Conservation (phyloP, 2,329 filamentous ascomycete species). For the Parastagonospora nodorum region DNA sequence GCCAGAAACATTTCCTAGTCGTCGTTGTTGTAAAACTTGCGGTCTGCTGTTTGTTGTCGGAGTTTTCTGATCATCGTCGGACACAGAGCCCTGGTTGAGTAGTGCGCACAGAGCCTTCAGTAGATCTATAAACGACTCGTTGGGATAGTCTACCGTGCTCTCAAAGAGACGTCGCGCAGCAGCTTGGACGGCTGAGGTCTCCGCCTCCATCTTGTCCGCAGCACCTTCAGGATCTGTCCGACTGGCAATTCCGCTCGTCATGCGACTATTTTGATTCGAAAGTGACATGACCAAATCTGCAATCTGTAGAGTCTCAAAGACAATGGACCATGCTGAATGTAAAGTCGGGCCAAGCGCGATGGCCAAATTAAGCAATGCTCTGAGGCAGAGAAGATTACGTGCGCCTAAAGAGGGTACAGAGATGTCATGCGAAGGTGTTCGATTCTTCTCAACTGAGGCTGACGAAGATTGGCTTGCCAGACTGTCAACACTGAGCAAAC, state of each 20-base stretch:
- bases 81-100: slow-evolving; percentile 51
- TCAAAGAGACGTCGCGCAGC: slow-evolving; percentile 87
- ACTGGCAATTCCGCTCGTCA: neutral
- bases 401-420: slow-evolving; percentile 69
- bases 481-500: slow-evolving; percentile 74
- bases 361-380: slow-evolving; percentile 91
- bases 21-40: slow-evolving; percentile 43
- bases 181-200: slow-evolving; percentile 86
- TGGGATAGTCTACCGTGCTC: slow-evolving; percentile 89
- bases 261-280: slow-evolving; percentile 30
- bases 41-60: slow-evolving; percentile 28
- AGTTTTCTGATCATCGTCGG: slow-evolving; percentile 30
- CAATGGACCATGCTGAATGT: slow-evolving; percentile 82
- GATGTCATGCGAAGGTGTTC: slow-evolving; percentile 62
- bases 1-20: slow-evolving; percentile 51
- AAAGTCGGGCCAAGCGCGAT: slow-evolving; percentile 92
- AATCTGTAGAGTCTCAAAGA: slow-evolving; percentile 90
- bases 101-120: slow-evolving; percentile 76
- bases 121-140: slow-evolving; percentile 77
- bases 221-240: slow-evolving; percentile 30
- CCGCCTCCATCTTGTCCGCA: slow-evolving; percentile 63
- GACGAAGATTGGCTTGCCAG: slow-evolving; percentile 64
- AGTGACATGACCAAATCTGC: slow-evolving; percentile 80
- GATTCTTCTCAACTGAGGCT: slow-evolving; percentile 59
- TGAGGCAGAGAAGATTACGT: slow-evolving; percentile 84